These are phyloP conservation scores for Entomortierella parvispora DNA, from an alignment of 192 early-diverging fungal genomes.

Conservation along the genomic window DNA sequence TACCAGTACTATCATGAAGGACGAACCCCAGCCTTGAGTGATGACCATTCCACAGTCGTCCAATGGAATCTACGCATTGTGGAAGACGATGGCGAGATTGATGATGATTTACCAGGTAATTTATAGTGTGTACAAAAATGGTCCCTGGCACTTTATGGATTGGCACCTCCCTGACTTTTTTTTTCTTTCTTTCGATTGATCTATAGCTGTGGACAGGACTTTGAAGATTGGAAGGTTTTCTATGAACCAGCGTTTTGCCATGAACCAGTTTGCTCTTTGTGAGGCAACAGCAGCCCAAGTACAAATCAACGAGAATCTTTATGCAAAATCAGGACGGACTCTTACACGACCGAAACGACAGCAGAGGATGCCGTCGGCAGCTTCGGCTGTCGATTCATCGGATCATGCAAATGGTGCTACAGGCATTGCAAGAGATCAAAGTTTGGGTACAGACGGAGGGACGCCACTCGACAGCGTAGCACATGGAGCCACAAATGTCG, in stretches of 20 bases:
- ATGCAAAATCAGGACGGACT: slow-evolving; percentile 41
- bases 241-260: slow-evolving; percentile 72
- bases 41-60: slow-evolving; percentile 70
- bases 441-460: not conserved
- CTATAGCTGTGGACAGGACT: slow-evolving; percentile 88
- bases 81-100: slow-evolving; percentile 95
- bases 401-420: slow-evolving; percentile 3
- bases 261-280: slow-evolving; percentile 93
- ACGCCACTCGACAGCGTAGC: not conserved
- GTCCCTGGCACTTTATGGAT: no score
- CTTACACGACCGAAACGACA: slow-evolving; percentile 32
- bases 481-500: not conserved
- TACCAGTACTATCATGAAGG: slow-evolving; percentile 87
- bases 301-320: slow-evolving; percentile 57
- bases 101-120: slow-evolving; percentile 94
- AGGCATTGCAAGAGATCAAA: not conserved
- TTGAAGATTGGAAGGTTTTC: slow-evolving; percentile 83
- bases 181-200: slow-evolving; percentile 2
- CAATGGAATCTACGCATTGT: slow-evolving; percentile 93
- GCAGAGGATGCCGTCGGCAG: not conserved
- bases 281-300: slow-evolving; percentile 79
- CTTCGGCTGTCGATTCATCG: slow-evolving; percentile 14
- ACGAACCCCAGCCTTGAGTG: slow-evolving; percentile 68
- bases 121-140: not conserved
- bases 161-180: not conserved